Base-by-base conservation (phyloP, 352 stramenopile genomes). In the Phytophthora ohioensis region DNA sequence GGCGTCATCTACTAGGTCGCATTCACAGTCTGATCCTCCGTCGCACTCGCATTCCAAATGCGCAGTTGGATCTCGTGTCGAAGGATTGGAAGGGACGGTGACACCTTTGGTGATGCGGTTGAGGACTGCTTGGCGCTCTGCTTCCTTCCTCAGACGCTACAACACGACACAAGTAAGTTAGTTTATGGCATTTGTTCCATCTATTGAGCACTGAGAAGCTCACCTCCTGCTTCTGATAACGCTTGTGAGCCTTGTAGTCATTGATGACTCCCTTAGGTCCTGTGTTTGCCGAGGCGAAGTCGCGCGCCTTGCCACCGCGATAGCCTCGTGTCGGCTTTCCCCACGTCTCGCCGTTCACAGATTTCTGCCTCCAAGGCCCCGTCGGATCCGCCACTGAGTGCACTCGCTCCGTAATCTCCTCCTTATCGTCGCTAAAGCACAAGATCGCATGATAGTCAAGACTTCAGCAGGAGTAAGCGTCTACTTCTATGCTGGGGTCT, bases 221-320 rank as follows among this genome's bases (percentile, higher is more conserved):
- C 52, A 91, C 82, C 74, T 95, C 82, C 36, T 92, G 61, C 39
- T 84, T 79, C 56, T 87, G 68, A 35, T 81, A 57, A 36, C 78
- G 79, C 56, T 92, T 94, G 71, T 95, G 79, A 12, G 81, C 80
- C 67, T 93, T 92, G 79, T 91, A 93, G 77, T 95, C 88, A 45
- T 83, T 91, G 46, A 93, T 75, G 42, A 95, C 88, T 30, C 88
- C 88, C 71, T 95, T 95, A 7, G 88, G 88, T 0, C 88, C 88
- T 7, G 88, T 94, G 73, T 92, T 82, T 15, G 76, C 62, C 8
- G 88, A 93, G 10, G 57, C 68, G 48, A 91, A 94, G 67, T 84
- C 67, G 5, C 81, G 78, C 5, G 57, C 30, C 11, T 79, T 73
- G 51, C 72, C 65, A 54, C 73, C 73, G 9, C 71, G 68, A 4